These are phyloP conservation scores for Blastobotrys arbuscula DNA, from an alignment of 1,139 yeast genomes.

Conservation along the genomic window DNA sequence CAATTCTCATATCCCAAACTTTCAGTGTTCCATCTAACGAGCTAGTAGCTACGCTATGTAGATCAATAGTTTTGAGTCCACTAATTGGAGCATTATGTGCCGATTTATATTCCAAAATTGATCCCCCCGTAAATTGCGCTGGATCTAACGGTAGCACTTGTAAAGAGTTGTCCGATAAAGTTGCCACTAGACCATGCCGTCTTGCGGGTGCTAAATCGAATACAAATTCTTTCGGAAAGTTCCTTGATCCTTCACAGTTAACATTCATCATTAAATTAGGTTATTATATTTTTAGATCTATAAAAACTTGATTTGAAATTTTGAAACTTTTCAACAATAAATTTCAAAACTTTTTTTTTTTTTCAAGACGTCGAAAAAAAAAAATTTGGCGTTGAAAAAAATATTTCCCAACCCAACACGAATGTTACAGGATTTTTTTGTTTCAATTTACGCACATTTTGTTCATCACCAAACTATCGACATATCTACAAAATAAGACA, in stretches of 20 bases:
- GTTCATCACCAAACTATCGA: too few relatives aligned
- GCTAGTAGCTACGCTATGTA: constrained; percentile 35
- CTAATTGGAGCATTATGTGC: constrained; percentile 31
- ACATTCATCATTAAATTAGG: not conserved
- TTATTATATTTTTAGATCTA: too few relatives aligned
- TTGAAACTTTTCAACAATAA: too few relatives aligned
- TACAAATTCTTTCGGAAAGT: constrained; percentile 45
- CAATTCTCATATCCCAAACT: constrained; percentile 56
- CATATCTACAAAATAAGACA: too few relatives aligned
- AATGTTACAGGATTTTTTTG: too few relatives aligned
- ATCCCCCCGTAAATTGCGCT: constrained; percentile 9
- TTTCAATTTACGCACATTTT: too few relatives aligned
- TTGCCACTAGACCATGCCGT: constrained; percentile 40
- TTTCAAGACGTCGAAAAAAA: too few relatives aligned
- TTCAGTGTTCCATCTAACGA: constrained; percentile 56
- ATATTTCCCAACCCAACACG: too few relatives aligned
- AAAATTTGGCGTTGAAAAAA: too few relatives aligned
- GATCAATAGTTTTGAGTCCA: constrained; percentile 28
- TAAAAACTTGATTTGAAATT: too few relatives aligned
- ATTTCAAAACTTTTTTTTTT: not conserved
- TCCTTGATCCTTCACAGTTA: constrained; percentile 13
- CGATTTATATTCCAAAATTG: constrained; percentile 14
- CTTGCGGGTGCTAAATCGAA: constrained; percentile 38
- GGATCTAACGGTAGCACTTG: constrained; percentile 29
- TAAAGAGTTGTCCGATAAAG: constrained; percentile 47